Evolutionary conservation across 345 rosid species (phyloP), one percentile per base, ranked within the genome.

Genomic region (Syzygium aromaticum): DNA sequence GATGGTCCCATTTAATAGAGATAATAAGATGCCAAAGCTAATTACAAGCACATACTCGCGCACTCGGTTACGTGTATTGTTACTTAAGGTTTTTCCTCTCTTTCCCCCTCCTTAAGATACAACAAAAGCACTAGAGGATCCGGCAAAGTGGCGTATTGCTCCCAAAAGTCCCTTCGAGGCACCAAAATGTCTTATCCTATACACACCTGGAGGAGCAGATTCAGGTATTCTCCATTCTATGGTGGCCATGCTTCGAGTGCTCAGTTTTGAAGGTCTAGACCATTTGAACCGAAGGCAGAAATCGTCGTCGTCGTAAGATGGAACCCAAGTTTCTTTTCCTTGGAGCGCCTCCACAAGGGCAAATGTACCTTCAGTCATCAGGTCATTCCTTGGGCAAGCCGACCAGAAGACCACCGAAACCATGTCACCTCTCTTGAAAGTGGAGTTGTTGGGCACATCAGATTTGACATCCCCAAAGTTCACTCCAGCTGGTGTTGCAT

Each of bases 311-410:
- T 96, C 99, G 17, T 94, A 96, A 84, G 92, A 93, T 7, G 98
- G 99, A 73, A 92, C 90, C 99, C 99, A 98, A 4, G 88, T 93
- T 84, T 92, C 98, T 86, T 89, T 91, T 53, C 93, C 95, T 54
- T 92, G 94, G 89, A 96, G 93, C 54, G 86, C 92, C 92, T 98
- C 99, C 85, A 96, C 98, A 61, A 98, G 94, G 25, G 96, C 88
- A 87, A 95, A 96, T 87, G 99, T 98, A 23, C 99, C 99, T 91
- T 96, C 99, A 0, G 96, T 94, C 96, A 98, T 90, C 38, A 96
- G 93, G 91, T 98, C 99, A 87, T 96, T 98, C 91, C 99, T 92
- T 13, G 98, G 99, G 90, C 98, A 98, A 86, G 96, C 98, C n/a
- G 99, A 94, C 96, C 95, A 95, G 92, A 96, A 98, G 82, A 94